Base-by-base conservation (phyloP, 306 rosid species). In the Crotalaria pallida region DNA sequence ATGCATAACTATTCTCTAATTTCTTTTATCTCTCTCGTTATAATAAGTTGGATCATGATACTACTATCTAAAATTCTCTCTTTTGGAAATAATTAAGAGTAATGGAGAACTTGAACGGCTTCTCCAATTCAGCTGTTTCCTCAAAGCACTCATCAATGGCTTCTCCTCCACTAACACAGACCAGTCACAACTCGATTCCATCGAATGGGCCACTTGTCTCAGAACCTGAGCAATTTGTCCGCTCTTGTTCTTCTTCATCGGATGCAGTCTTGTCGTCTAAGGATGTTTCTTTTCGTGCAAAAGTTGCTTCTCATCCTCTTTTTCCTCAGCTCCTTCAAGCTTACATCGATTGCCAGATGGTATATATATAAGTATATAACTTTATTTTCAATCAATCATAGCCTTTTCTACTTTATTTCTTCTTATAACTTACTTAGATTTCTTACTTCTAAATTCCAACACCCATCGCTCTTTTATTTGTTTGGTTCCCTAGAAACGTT, bases 341-440 rank as follows among this genome's bases (percentile, higher is more conserved):
- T 53, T 86, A 81, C 67, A 77, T 91, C 80, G 92, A 85, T 65
- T 91, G 96, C 73, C 96, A 84, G 44, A 88, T 84, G 97, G 97
- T 91, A 10, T 24, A 29, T 29, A 2, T 67, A 19, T 29, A 48
- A 5, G 1, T 7, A 7, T 7, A 34, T 34, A 34, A 7, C 9
- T 34, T 7, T 7, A 2, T 67, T 27, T 29, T 47, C 36, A 5
- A 11, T 3, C 6, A 58, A 40, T n/a, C 17, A 3, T 9, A 18
- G 13, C 17, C 60, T 53, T 24, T 23, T 22, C 7, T 7, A 11
- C 1, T 3, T 3, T 29, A 7, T 61, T 3, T 4, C 26, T 10
- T 23, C 34, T 13, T 9, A 6, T 52, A 40, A 38, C 16, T 47
- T 7, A 16, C 4, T 29, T 33, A 10, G 9, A 7, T n/a, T n/a